phyloP scores from a whole-genome alignment of 768 basidiomycete genomes.

The Kwoniella europaea region DNA sequence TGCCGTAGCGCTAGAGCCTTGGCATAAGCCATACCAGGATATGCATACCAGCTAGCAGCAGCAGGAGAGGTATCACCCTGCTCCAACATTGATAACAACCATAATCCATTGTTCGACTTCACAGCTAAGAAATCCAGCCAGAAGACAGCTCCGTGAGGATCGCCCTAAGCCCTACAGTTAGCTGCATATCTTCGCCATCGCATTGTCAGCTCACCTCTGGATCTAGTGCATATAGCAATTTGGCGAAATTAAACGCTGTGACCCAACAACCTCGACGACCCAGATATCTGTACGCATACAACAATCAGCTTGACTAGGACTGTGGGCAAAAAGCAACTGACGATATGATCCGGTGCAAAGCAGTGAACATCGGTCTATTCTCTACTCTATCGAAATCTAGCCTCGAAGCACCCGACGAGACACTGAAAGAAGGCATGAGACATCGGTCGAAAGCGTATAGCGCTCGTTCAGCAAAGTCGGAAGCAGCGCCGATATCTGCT shows the following conservation, averaged over 20 bases:
- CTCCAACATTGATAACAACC: constrained; percentile 70
- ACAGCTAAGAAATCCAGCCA: constrained; percentile 80
- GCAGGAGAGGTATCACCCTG: constrained; percentile 60
- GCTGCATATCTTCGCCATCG: not conserved
- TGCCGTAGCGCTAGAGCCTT: constrained; percentile 66
- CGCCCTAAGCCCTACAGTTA: constrained; percentile 57
- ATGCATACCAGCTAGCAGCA: constrained; percentile 64
- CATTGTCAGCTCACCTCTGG: constrained; percentile 59
- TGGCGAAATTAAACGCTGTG: constrained; percentile 88
- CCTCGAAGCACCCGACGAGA: constrained; percentile 77
- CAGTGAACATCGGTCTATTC: constrained; percentile 90
- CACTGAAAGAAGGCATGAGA: constrained; percentile 82
- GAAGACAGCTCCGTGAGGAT: constrained; percentile 82
- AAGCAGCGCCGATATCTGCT: constrained; percentile 77
- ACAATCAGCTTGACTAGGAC: constrained; percentile 4
- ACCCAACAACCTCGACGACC: constrained; percentile 86
- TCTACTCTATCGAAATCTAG: constrained; percentile 88
- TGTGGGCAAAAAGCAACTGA: constrained; percentile 58
- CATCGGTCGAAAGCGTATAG: constrained; percentile 91
- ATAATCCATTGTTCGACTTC: constrained; percentile 77
- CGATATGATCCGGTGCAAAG: constrained; percentile 80
- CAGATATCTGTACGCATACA: constrained; percentile 66
- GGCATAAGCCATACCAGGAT: constrained; percentile 67
- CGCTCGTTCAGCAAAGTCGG: constrained; percentile 89
- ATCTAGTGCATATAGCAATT: constrained; percentile 82